Evolutionary conservation across 1,284 basidiomycete genomes (phyloP), one percentile per base, ranked within the genome.

Genomic region (Ustilago trichophora): DNA sequence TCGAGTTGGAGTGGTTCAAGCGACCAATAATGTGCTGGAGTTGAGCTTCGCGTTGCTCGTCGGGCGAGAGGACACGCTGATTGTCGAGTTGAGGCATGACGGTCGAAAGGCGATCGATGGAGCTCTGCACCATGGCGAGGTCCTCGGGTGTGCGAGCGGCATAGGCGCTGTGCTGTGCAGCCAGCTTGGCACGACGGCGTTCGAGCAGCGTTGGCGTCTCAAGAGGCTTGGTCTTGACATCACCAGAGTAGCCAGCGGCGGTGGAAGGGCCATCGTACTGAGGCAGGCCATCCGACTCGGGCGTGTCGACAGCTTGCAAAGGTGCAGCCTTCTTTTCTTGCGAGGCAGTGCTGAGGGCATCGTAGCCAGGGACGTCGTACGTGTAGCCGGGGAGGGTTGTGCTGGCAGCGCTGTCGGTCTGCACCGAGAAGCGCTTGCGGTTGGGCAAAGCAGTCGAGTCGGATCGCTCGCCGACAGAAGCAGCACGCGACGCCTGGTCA

Each of bases 81-180:
- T 75, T 57, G 40, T 50, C 36, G 29, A 75, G 49, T 44, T 71
- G 73, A 32, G 73, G 73, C 45, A 73, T 64, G 38, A 65, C 70
- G 21, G 41, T 47, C 15, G 68, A 66, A 11, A 75, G 47, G n/a
- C 58, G 55, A 12, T 72, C 71, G 47, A 73, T 75, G 27, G 70
- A 65, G 40, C 45, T 60, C 37, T 73, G 56, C 21, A 73, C 56
- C 48, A 75, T 40, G n/a, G 45, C 53, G 8, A 75, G 62, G 21
- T 75, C 73, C 35, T 73, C 49, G 32, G 57, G 60, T 3, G 72
- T 58, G 19, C 72, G 56, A 9, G 73, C 71, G 5, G 51, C 52
- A 31, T 75, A 65, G 24, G 55, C 63, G 44, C 65, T 62, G 34
- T 68, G 53, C 58, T 62, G 57, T 9, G 65, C 65, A 1, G 65